Percentiles rank a stretch among this genome's conserved stretches.
Evolutionary conservation across 176 grass and related monocot species (phyloP).

Genomic region (Musa troglodytarum): DNA sequence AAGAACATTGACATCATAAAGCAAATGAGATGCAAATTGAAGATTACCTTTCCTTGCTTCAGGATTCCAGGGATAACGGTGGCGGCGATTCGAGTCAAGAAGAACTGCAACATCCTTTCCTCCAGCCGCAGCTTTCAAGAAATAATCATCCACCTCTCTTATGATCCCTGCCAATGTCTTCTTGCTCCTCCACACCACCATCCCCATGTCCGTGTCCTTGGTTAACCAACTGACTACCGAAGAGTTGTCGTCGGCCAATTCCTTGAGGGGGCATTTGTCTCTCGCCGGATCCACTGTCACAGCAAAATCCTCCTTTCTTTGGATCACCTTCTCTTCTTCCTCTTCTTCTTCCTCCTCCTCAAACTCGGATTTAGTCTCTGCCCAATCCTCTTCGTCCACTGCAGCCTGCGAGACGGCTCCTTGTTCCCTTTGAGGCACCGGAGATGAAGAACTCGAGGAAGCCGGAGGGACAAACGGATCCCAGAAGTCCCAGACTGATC

Average conservation of each 20-base stretch:
- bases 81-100: conserved; percentile 56
- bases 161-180: conserved; percentile 56
- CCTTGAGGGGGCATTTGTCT: conserved; percentile 24
- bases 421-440: conserved; percentile 29
- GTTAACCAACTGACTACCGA: conserved; percentile 51
- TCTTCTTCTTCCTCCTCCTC: conserved; percentile 30
- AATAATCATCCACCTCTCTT: conserved; percentile 88
- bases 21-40: not conserved
- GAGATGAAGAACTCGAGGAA: conserved; percentile 36
- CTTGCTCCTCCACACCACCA: conserved; percentile 34
- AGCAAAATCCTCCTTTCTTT: conserved; percentile 14
- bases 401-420: conserved; percentile 30
- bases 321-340: not conserved
- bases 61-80: conserved; percentile 33
- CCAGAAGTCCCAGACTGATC: conserved; percentile 48
- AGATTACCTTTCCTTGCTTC: conserved; percentile 64
- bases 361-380: conserved; percentile 52
- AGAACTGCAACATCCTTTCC: conserved; percentile 64
- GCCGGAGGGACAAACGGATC: conserved; percentile 40
- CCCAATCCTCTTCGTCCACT: conserved; percentile 51
- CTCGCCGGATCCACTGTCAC: conserved; percentile 18
- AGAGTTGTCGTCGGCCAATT: conserved; percentile 43
- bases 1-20: conserved; percentile 1
- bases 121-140: conserved; percentile 84
- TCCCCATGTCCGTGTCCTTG: conserved; percentile 48